Evolutionary conservation across 2,329 filamentous ascomycete genomes (phyloP), one percentile per base, ranked within the genome.

Genomic region (Lojkania enalia): DNA sequence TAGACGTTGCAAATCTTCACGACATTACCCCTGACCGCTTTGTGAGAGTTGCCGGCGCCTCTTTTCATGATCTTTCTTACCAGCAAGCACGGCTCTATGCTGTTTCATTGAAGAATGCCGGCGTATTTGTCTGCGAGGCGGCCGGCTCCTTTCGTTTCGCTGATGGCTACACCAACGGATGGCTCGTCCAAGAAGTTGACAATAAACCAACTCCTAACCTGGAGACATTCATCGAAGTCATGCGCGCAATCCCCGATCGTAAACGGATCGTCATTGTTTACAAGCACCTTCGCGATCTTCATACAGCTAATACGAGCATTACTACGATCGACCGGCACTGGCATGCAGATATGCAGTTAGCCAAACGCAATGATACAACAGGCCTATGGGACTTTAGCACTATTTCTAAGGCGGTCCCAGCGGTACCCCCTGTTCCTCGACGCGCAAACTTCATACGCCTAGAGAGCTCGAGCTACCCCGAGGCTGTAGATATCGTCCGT

Each of bases 21-120:
- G 82, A 81, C 45, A 99, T 99, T 67, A 97, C 94, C 2, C 94
- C 95, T 12, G 91, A 96, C 71, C 87, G 91, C 49, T 99, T 97
- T 65, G 88, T 97, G 42, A 89, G 90, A 3, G 92, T 97, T 32
- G 89, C 91, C 31, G 95, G 94, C 15, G 94, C 86, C 18, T 92
- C 90, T 47, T 97, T 99, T 76, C 95, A 99, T 73, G 84, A 95
- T 66, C 77, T 99, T 14, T 99, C 95, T 1, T 99, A 99, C 69
- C 94, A 99, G 66, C 91, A 97, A 71, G 90, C 94, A n/a, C 85
- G 94, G 7, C 80, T 96, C 3, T 97, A 96, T 67, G 92, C 91
- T 23, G 91, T 99, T 46, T 85, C 91, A 7, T 87, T 90, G 59
- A 86, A 90, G 67, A 66, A 71, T 39, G 63, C 71, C 31, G 94